Percentiles rank a stretch among this genome's conserved stretches.
These are phyloP conservation scores for Austroboletus niveus DNA, from an alignment of 1,284 basidiomycete species.

Conservation along the genomic window DNA sequence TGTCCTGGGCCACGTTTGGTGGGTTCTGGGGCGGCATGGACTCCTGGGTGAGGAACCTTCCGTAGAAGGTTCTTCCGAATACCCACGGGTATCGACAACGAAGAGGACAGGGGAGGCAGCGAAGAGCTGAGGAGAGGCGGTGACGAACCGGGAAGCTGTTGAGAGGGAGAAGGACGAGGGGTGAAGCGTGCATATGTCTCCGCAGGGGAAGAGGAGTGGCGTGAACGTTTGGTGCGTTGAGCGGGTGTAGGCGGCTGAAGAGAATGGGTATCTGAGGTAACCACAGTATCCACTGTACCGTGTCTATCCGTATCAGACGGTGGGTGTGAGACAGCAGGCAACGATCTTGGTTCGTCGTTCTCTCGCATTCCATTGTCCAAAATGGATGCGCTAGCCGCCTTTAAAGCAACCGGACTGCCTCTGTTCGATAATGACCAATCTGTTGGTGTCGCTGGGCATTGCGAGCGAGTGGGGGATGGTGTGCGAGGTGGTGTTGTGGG, in stretches of 20 bases:
- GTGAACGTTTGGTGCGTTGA: conserved; percentile 19
- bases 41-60: conserved; percentile 27
- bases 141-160: conserved; percentile 13
- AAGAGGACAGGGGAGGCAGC: conserved; percentile 5
- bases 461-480: conserved; percentile 5
- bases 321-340: neutral
- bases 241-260: conserved; percentile 33
- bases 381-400: neutral
- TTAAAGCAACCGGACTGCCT: conserved; percentile 16
- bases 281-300: neutral
- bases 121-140: conserved; percentile 14
- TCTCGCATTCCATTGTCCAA: conserved; percentile 1
- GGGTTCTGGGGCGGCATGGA: conserved; percentile 9
- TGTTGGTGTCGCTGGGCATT: conserved; percentile 25
- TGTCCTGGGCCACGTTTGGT: conserved; percentile 21
- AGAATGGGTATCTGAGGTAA: conserved; percentile 15
- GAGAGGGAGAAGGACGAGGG: neutral
- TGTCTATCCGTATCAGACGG: conserved; percentile 3
- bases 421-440: conserved; percentile 27
- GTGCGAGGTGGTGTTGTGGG: conserved; percentile 3
- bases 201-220: conserved; percentile 9
- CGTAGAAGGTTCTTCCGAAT: conserved; percentile 26
- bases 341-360: neutral
- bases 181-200: neutral
- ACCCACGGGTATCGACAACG: conserved; percentile 3